Evolutionary conservation across 495 filamentous ascomycete genomes (phyloP).

Genomic region (Neurospora sp.): DNA sequence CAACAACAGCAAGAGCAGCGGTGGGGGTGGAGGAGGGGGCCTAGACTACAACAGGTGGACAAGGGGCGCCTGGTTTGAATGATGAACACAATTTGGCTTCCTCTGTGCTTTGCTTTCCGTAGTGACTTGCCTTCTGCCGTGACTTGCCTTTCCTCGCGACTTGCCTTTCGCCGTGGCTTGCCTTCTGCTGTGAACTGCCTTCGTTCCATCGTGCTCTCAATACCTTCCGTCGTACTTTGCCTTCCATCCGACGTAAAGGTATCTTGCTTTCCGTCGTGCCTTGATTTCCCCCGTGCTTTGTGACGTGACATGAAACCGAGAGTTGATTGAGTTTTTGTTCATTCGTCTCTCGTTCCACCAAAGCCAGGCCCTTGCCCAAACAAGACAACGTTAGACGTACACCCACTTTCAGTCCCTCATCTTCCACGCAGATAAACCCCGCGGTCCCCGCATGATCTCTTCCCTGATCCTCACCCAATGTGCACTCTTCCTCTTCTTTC

Average conservation of each 20-base stretch:
- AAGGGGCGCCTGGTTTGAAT: not conserved
- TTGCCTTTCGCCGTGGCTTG: not conserved
- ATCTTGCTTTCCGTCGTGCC: not conserved
- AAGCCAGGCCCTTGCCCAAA: not conserved
- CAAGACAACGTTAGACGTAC: not conserved
- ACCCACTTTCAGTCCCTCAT: not conserved
- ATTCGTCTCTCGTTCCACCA: not conserved
- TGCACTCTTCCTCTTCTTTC: not conserved
- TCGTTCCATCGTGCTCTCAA: not conserved
- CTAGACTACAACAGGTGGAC: not conserved
- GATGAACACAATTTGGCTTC: not conserved
- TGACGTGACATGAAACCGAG: not conserved
- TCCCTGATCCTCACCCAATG: not conserved
- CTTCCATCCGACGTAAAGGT: not conserved
- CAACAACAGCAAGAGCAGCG: not conserved
- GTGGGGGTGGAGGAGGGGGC: not conserved
- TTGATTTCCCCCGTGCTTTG: not conserved
- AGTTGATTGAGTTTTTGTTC: not conserved
- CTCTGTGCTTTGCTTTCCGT: not conserved
- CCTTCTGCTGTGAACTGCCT: not conserved
- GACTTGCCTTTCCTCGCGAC: not conserved
- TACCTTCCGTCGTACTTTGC: not conserved
- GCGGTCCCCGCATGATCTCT: not conserved
- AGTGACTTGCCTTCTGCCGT: not conserved
- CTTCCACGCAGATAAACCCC: not conserved